These are phyloP conservation scores for Citrus trifoliata DNA, from an alignment of 345 rosid species.

Conservation along the genomic window DNA sequence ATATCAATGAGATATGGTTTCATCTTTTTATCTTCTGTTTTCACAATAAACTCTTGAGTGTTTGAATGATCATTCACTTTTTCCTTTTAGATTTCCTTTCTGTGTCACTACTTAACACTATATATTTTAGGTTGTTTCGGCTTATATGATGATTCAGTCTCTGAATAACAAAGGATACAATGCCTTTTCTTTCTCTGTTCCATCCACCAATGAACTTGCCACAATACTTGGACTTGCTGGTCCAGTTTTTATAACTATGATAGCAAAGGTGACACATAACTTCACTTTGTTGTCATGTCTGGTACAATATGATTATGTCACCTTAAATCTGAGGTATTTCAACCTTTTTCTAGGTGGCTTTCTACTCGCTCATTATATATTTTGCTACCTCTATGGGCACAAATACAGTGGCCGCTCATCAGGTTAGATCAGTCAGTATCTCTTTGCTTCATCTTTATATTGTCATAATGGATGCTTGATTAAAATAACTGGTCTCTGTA, in stretches of 20 bases:
- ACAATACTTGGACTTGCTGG: slow-evolving; percentile 63
- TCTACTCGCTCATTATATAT: slow-evolving; percentile 73
- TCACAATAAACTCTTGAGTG: not conserved
- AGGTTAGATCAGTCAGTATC: slow-evolving; percentile 40
- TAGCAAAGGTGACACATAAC: slow-evolving; percentile 48
- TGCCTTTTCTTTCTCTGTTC: slow-evolving; percentile 56
- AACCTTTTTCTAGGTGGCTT: slow-evolving; percentile 55
- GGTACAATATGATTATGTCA: not conserved
- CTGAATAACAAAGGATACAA: slow-evolving; percentile 75
- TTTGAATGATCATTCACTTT: not conserved
- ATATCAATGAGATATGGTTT: not conserved
- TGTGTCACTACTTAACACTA: not conserved
- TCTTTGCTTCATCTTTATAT: slow-evolving; percentile 8
- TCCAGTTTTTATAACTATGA: slow-evolving; percentile 60
- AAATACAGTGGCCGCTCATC: slow-evolving; percentile 78
- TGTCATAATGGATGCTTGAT: not conserved
- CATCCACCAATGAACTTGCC: slow-evolving; percentile 57
- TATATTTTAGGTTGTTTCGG: slow-evolving; percentile 67
- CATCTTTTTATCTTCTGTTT: not conserved
- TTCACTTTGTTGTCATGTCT: slow-evolving; percentile 6
- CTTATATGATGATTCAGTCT: slow-evolving; percentile 82
- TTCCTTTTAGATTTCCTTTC: not conserved
- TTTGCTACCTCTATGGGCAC: slow-evolving; percentile 90
- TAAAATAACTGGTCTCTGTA: slow-evolving; percentile 13
- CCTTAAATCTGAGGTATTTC: slow-evolving; percentile 17